These are phyloP conservation scores for Aspergillus clavatus DNA, from an alignment of 2,329 filamentous ascomycete species.

Conservation along the genomic window DNA sequence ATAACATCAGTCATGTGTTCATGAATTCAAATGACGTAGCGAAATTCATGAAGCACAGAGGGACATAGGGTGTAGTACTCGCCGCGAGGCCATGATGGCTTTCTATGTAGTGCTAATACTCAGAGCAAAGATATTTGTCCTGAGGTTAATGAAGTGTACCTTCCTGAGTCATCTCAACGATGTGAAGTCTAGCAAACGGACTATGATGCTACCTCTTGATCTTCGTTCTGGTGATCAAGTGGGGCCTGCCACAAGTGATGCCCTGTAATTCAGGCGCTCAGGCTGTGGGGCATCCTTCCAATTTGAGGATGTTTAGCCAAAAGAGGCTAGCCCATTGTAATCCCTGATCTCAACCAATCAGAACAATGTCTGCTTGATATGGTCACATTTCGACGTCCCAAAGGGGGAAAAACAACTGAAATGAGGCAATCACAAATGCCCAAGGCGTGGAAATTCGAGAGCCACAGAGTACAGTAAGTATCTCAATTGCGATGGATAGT, in stretches of 20 bases:
- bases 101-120: background rate
- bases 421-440: too few species aligned
- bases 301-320: background rate
- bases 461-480: too few species aligned
- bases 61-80: conserved; percentile 8
- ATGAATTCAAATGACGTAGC: conserved; percentile 6
- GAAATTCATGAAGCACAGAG: background rate
- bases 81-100: conserved; percentile 17
- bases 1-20: conserved; percentile 3
- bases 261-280: background rate
- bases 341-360: background rate
- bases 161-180: background rate
- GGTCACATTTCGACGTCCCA: too few species aligned
- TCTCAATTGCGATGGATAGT: too few species aligned
- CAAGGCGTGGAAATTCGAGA: too few species aligned
- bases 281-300: background rate
- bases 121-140: background rate
- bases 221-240: background rate
- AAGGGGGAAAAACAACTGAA: too few species aligned
- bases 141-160: too few species aligned
- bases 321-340: background rate
- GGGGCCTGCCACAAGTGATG: background rate
- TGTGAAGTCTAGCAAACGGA: too few species aligned
- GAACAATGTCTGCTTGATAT: too few species aligned
- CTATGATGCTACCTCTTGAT: too few species aligned